phyloP scores from a whole-genome alignment of 345 rosid genomes.

The Populus euphratica region DNA sequence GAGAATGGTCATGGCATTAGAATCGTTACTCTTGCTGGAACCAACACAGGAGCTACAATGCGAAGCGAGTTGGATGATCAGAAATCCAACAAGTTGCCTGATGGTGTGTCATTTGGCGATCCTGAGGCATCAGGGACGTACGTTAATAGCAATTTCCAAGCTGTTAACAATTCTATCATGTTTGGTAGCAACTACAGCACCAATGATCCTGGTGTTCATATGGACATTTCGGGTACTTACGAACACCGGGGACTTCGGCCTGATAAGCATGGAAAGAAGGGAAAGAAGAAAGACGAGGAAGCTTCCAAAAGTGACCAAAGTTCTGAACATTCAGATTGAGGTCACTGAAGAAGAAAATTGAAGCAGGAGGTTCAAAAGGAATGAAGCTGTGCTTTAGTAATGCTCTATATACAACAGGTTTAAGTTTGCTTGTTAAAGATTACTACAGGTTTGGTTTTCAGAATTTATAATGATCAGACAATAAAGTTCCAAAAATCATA shows the following conservation, averaged over 20 bases:
- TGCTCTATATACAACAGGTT: background rate
- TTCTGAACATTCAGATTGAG: slow-evolving; percentile 2
- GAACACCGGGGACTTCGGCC: background rate
- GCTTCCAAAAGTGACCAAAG: background rate
- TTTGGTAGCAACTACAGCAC: slow-evolving; percentile 55
- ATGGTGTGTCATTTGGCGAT: slow-evolving; percentile 18
- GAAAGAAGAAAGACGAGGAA: slow-evolving; percentile 16
- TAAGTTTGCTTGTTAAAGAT: background rate
- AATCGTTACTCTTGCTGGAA: slow-evolving; percentile 74
- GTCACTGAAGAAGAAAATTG: background rate
- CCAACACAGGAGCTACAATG: slow-evolving; percentile 74
- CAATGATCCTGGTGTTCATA: slow-evolving; percentile 86
- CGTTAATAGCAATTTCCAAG: slow-evolving; percentile 90
- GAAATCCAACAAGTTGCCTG: background rate
- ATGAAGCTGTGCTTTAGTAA: background rate
- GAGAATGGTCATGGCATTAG: slow-evolving; percentile 43
- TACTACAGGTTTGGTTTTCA: background rate
- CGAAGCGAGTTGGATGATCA: slow-evolving; percentile 50
- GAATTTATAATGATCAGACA: background rate
- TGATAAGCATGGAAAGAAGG: slow-evolving; percentile 14
- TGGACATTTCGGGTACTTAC: slow-evolving; percentile 47
- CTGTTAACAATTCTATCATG: slow-evolving; percentile 90
- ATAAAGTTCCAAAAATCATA: background rate
- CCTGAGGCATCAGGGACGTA: slow-evolving; percentile 47
- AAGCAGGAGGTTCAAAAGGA: background rate